Base-by-base conservation (phyloP, 768 basidiomycete species). In the Pisolithus microcarpus region DNA sequence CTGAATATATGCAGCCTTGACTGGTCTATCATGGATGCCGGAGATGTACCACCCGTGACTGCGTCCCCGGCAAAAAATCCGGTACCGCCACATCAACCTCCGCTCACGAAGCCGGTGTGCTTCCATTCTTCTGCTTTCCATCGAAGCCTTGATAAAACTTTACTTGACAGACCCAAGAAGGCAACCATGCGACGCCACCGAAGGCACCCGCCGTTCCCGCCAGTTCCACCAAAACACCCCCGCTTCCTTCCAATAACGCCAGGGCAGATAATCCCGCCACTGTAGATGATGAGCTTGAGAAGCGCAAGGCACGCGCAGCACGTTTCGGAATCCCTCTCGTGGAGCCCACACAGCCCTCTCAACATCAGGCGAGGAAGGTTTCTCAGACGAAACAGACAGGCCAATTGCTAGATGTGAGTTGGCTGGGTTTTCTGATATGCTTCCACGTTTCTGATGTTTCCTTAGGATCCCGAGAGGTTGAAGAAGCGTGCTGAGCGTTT, bases 241-340 rank as follows among this genome's bases (percentile, higher is more conserved):
- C 34, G 8, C 38, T 37, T 39, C 7, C 54, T 37, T 23, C 54
- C 16, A 15, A 49, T 19, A n/a, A 38, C 5, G 44, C 50, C 2
- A 24, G 53, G 3, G 30, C 56, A 8, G 52, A 40, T 26, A 5
- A 48, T 19, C 31, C 53, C 11, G 24, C 55, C 9, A 39, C 56
- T 46, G 8, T 61, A 4, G 81, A 83, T 52, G 51, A 65, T 23
- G 84, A 85, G 48, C 64, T 73, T 9, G 81, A 77, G 56, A 82
- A 74, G 58, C 79, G 81, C 48, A 78, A 70, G 60, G 70, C 73
- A 39, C 79, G 85, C 38, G 84, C 85, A 5, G 81, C 72, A 16
- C 79, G 85, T n/a, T 87, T 87, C 56, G 82, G 82, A 30, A 80
- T 84, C n/a, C 76, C 82, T 4, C 59, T 84, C 7, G 77, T 84